These are phyloP conservation scores for Cyberlindnera suaveolens DNA, from an alignment of 805 yeast genomes.

Conservation along the genomic window DNA sequence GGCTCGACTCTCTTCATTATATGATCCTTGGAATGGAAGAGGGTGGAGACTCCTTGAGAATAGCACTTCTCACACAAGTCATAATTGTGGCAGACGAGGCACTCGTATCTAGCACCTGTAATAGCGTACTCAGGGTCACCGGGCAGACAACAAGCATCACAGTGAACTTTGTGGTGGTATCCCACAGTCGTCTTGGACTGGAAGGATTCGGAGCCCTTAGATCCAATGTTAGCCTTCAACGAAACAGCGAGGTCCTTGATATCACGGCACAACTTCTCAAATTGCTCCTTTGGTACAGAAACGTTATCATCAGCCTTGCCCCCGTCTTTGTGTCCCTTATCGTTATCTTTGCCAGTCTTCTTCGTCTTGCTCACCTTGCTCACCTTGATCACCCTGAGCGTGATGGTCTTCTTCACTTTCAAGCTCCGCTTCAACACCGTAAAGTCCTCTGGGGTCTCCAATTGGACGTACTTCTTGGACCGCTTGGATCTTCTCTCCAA, in stretches of 20 bases:
- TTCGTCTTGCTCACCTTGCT: neutral
- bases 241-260: slow-evolving; percentile 1
- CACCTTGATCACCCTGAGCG: slow-evolving; percentile 5
- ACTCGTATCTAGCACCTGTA: neutral
- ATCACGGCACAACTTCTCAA: slow-evolving; percentile 5
- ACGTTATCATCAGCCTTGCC: neutral
- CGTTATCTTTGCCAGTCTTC: neutral
- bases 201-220: neutral
- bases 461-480: slow-evolving; percentile 6
- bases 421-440: slow-evolving; percentile 9
- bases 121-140: neutral
- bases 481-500: slow-evolving; percentile 14
- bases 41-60: neutral
- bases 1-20: neutral
- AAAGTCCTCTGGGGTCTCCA: slow-evolving; percentile 7
- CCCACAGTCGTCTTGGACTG: neutral
- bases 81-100: neutral
- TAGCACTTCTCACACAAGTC: neutral
- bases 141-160: slow-evolving; percentile 4
- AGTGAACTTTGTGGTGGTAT: slow-evolving; percentile 6
- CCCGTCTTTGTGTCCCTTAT: neutral
- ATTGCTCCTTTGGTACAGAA: neutral
- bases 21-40: neutral
- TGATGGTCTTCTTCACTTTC: slow-evolving; percentile 11
- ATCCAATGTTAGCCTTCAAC: neutral